Evolutionary conservation across 768 basidiomycete genomes (phyloP).

Genomic region (Candolleomyces aberdarensis): DNA sequence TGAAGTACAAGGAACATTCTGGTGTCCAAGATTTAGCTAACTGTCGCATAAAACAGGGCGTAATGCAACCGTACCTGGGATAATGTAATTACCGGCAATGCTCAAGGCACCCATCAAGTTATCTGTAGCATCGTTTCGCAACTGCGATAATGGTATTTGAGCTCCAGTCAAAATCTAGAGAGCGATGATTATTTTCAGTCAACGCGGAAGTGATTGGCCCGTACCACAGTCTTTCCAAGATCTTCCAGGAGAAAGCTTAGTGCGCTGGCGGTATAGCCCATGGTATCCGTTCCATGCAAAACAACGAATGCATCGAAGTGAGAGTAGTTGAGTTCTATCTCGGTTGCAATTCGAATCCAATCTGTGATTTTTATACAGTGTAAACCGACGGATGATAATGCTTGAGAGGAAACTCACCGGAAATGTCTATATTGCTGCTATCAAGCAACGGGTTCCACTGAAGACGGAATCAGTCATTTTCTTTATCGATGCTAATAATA

Average conservation of each 20-base stretch:
- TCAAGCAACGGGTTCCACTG: conserved; percentile 89
- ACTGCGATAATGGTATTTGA: conserved; percentile 87
- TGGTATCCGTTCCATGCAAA: conserved; percentile 89
- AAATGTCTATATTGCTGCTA: conserved; percentile 84
- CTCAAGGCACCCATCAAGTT: conserved; percentile 87
- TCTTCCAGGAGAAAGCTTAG: conserved; percentile 91
- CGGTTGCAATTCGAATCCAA: conserved; percentile 87
- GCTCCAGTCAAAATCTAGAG: conserved; percentile 84
- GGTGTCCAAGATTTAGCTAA: neutral
- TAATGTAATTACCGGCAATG: conserved; percentile 87
- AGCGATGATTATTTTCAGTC: neutral
- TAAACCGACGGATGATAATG: conserved; percentile 1
- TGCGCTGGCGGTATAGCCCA: conserved; percentile 87
- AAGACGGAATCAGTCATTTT: conserved; percentile 10
- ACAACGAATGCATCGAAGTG: conserved; percentile 89
- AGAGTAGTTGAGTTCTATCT: conserved; percentile 88
- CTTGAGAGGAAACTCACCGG: conserved; percentile 40
- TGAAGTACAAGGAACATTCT: conserved; percentile 90
- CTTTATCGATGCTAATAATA: conserved; percentile 3
- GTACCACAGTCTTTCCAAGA: conserved; percentile 85
- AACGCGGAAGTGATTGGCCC: conserved; percentile 5
- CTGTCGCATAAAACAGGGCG: neutral
- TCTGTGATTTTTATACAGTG: conserved; percentile 39
- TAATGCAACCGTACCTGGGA: conserved; percentile 61
- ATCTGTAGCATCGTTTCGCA: conserved; percentile 93